Evolutionary conservation across 257 asterid species (phyloP), one percentile per base, ranked within the genome.

Genomic region (Nicotiana paniculata): DNA sequence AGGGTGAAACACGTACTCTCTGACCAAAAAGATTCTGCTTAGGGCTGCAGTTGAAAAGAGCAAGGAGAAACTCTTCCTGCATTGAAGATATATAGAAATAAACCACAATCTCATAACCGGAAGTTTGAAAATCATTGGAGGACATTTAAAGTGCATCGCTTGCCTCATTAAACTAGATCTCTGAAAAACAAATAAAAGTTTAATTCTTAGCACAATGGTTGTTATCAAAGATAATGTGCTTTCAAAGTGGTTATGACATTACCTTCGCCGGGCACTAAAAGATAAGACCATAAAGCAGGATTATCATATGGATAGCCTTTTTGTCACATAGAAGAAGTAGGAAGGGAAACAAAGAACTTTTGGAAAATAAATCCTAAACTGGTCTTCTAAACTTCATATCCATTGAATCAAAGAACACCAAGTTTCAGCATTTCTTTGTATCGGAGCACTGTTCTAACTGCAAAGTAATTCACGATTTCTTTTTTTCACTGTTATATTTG

Each of bases 41-140:
- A 85, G 85, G 85, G 82, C 83, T 88, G 88, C 93, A 78, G 21
- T 87, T 77, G 86, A 90, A 90, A 83, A 92, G 91, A 15, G 98
- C 99, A 63, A 93, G 91, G 90, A 90, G 86, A 86, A 95, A 95
- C 78, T 95, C 99, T 82, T 95, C 98, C 99, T 95, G 93, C 76
- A 81, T 82, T 58, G 75, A 84, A 74, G 80, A 30, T 39, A 15
- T 39, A 15, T 30, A 80, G 30, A 67, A 10, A 54, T 13, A 48
- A 51, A 74, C 15, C 63, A 65, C 12, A 26, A 74, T 74, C 26
- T 72, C 37, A 72, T 54, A 70, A 4, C 48, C 0, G 0, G 35
- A 66, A 6, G 30, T 21, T 35, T 35, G 30, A 35, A 67, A 18
- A 17, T 18, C 9, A 18, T 33, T 68, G n/a, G n/a, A 12, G 3